Conservation (phyloP, 2,329 filamentous ascomycete genomes). For the Kalaharituber pfeilii region DNA sequence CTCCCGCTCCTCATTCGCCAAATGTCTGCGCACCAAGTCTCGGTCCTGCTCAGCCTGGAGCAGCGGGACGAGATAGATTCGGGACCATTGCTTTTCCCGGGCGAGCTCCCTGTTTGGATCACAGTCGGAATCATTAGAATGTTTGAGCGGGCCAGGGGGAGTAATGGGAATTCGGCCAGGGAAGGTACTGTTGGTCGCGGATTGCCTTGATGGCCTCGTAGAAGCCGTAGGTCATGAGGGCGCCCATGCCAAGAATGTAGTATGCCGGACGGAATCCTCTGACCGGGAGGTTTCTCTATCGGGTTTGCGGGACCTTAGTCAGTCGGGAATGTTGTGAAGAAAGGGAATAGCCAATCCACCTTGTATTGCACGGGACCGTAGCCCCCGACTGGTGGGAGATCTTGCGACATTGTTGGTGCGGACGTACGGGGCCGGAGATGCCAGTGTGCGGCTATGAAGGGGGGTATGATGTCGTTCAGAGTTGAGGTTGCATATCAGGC, state of each 20-base stretch:
- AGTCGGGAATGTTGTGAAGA: not conserved
- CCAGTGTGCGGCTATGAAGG: too few species aligned
- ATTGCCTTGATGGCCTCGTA: conserved; percentile 69
- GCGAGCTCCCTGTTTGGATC: conserved; percentile 60
- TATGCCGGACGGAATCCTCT: conserved; percentile 73
- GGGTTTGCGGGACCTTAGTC: not conserved
- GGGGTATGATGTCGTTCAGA: not conserved
- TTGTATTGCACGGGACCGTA: conserved; percentile 97
- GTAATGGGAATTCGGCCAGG: too few species aligned
- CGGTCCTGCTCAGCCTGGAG: conserved; percentile 94
- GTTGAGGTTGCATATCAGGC: not conserved
- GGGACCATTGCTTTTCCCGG: conserved; percentile 95
- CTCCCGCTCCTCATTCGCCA: conserved; percentile 76
- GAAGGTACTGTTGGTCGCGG: conserved; percentile 77
- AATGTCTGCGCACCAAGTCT: conserved; percentile 73
- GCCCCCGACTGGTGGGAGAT: conserved; percentile 89
- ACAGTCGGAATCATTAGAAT: too few species aligned
- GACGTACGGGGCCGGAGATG: not conserved
- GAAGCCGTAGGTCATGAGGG: conserved; percentile 77
- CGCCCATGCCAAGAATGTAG: conserved; percentile 58
- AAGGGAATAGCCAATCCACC: conserved; percentile 31
- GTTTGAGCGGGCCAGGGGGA: too few species aligned
- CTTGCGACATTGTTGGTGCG: conserved; percentile 27
- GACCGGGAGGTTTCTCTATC: conserved; percentile 74
- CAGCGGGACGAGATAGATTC: conserved; percentile 83